These are phyloP conservation scores for Mortierella sp. DNA, from an alignment of 371 early-diverging fungal species.

Conservation along the genomic window DNA sequence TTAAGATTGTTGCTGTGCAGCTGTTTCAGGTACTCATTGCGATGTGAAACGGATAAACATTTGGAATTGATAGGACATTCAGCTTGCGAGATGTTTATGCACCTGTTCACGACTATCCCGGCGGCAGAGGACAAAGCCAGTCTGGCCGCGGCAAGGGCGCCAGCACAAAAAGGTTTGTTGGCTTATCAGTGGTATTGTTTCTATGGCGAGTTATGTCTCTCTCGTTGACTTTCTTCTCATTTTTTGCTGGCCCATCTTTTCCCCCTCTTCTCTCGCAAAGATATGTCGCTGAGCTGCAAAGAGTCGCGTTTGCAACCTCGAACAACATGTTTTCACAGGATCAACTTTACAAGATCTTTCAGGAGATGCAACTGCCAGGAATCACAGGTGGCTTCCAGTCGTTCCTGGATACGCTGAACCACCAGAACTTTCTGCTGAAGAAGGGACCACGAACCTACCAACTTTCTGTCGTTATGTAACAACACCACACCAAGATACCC, in stretches of 20 bases:
- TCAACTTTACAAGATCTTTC: conserved; percentile 61
- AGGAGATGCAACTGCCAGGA: conserved; percentile 63
- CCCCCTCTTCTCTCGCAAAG: conserved; percentile 32
- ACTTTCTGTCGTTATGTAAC: conserved; percentile 54
- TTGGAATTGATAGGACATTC: conserved; percentile 43
- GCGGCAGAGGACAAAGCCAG: conserved; percentile 27
- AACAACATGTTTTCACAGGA: conserved; percentile 71
- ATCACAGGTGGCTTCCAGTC: conserved; percentile 65
- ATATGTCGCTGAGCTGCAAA: conserved; percentile 69
- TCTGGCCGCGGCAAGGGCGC: conserved; percentile 46
- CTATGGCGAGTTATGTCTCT: background rate
- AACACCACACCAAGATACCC: background rate
- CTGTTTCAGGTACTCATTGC: background rate
- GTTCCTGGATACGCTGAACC: conserved; percentile 75
- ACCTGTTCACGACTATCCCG: background rate
- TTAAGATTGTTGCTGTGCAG: background rate
- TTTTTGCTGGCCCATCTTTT: background rate
- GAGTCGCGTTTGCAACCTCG: conserved; percentile 63
- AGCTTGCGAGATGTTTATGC: conserved; percentile 49
- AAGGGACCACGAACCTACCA: conserved; percentile 67
- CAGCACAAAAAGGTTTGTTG: conserved; percentile 28
- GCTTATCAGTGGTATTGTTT: background rate
- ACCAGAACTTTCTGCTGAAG: conserved; percentile 72
- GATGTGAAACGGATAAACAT: background rate
- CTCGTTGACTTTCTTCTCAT: background rate